Base-by-base conservation (phyloP, 768 basidiomycete genomes). In the Suillus subalutaceus region DNA sequence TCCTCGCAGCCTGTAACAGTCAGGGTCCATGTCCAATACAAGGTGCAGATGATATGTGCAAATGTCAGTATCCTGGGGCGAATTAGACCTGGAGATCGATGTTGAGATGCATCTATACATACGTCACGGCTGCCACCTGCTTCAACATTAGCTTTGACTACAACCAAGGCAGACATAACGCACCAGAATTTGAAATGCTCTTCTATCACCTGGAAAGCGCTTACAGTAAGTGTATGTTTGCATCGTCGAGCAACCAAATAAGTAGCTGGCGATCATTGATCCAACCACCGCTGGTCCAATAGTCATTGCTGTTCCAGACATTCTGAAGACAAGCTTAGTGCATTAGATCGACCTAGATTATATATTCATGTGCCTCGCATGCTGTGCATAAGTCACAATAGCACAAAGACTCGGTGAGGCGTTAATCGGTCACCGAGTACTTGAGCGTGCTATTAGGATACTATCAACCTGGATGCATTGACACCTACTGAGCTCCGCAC, bases 261-360 rank as follows among this genome's bases (percentile, higher is more conserved):
- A 52, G 35, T 23, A 65, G 57, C 63, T 35, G 4, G 66, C 57
- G 20, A 43, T 35, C 52, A 63, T 66, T 6, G 48, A 37, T 37
- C 62, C 65, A 10, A 66, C 38, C 38, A 67, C 46, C 18, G 66
- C 66, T 59, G 66, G 66, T 50, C 66, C 57, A 23, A 65, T 56
- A 41, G 57, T 65, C 23, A 65, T 7, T 23, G 23, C 57, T 65
- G 66, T 26, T 50, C 12, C 26, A 26, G 58, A 26, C 58, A 41
- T 59, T 59, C 6, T 10, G 16, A 18, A 40, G 9, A 15, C 6
- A 59, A 59, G 37, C 37, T 38, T 15, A 38, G n/a, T 23, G n/a
- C 13, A 13, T 23, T 23, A 18, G 10, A 35, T 56, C 20, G 35
- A 56, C 20, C 32, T 20, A n/a, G 18, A n/a, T 37, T 56, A 56